Base-by-base conservation (phyloP, 352 stramenopile genomes). In the Pythium phragmiticola region DNA sequence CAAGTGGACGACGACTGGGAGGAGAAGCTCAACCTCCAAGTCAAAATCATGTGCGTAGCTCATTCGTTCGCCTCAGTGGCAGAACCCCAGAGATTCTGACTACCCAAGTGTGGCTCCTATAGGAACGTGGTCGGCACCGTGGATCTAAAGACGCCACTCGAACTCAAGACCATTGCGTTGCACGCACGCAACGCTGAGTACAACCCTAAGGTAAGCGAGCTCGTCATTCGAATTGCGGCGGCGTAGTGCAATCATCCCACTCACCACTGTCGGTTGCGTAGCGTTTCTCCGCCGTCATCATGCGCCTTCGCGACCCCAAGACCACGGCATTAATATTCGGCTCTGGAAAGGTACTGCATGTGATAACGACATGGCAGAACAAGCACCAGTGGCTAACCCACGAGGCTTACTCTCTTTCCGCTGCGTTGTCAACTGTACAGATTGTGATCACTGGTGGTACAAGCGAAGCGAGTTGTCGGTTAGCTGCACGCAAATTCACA, bases 111-210 rank as follows among this genome's bases (percentile, higher is more conserved):
- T 41, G 7, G 26, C 16, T 5, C 2, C 34, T 57, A 34, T 66
- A 96, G 89, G 77, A 99, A 98, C 61, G 82, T 98, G 28, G 93
- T 98, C n/a, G 85, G 89, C 5, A 98, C 93, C 0, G 93, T 98
- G 39, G 98, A 99, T 72, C 72, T 99, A 14, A 95, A 97, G 56
- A 95, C 92, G 33, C 83, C 80, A 34, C 77, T 99, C 19, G 96
- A 99, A 70, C 84, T 99, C 23, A 98, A 98, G 75, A 97, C 91
- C 49, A 99, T 99, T 61, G 95, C 97, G 37, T 74, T 98, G 21
- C 94, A 98, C 63, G 96, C 96, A 47, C 90, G 97, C 17, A 99
- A 99, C 66, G 98, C 97, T 7, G 98, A 99, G 80, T 99, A 99
- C 77, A 99, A 99, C 77, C 97, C 98, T 12, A 97, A 98, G 81